Base-by-base conservation (phyloP, 2,329 filamentous ascomycete genomes). In the Coniochaeta ligniaria region DNA sequence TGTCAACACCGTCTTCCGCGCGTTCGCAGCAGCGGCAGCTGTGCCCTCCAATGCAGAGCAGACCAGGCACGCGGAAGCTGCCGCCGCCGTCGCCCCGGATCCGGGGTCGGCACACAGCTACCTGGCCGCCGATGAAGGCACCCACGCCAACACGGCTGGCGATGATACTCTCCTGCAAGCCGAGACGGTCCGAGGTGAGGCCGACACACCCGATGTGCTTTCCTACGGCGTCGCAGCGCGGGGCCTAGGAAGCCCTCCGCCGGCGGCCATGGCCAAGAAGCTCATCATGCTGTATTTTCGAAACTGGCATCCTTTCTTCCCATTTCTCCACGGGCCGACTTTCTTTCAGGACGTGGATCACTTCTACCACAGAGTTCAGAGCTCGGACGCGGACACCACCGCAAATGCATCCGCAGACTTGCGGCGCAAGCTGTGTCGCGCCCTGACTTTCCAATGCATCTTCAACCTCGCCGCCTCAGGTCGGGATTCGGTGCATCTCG, bases 241-340 rank as follows among this genome's bases (percentile, higher is more conserved):
- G 1, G 67, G 64, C 9, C 63, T 74, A 12, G 71, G 71, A 20
- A 60, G 63, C 9, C 65, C 67, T 17, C 70, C 74, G 8, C 62
- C 71, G 16, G 65, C 69, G 1, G 63, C 66, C 1, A 63, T 69
- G 20, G 73, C 78, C 0, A 74, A 74, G 61, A 70, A 74, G 43
- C 70, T 82, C 2, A 73, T 81, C 58, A 77, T 79, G 67, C 69
- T 73, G 20, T 82, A 81, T 63, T 82, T 82, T 66, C 76, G 73
- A 63, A 72, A 75, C 11, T 82, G 79, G 79, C 80, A 83, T 71
- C 78, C 78, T 0, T 69, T 82, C 14, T 79, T 82, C 61, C 80
- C 80, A 0, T 81, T 82, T 62, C 64, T 82, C 4, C 78, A 82
- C 56, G 80, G 80, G 0, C 80, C 78, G 1, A 76, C 75, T 1